Conservation (phyloP, 148 eudicot genomes). For the Cornus controversa region DNA sequence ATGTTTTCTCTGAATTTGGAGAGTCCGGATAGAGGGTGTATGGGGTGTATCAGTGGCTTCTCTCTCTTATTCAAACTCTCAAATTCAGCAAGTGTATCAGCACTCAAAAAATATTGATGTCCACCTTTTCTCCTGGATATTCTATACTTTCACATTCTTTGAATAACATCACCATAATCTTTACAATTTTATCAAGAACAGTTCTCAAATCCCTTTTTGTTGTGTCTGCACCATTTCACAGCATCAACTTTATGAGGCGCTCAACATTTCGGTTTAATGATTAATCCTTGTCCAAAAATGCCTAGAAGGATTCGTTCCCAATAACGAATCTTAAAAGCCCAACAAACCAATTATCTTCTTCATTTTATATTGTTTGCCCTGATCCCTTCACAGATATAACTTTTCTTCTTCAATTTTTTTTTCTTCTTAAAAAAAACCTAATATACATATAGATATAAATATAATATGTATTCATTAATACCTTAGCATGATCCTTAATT, state of each 20-base stretch:
- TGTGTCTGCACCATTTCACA: not conserved
- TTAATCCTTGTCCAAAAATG: not conserved
- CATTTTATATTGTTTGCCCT: too few species aligned
- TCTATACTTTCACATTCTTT: not conserved
- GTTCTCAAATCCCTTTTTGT: not conserved
- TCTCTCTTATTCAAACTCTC: too few species aligned
- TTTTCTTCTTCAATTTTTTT: too few species aligned
- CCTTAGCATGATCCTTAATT: not conserved
- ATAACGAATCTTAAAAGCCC: not conserved
- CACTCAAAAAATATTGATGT: not conserved
- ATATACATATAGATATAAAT: not conserved
- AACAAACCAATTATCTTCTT: not conserved
- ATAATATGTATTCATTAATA: not conserved
- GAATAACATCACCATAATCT: not conserved
- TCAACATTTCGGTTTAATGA: not conserved
- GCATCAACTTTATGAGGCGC: not conserved
- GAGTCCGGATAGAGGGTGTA: too few species aligned
- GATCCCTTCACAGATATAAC: not conserved
- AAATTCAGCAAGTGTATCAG: too few species aligned
- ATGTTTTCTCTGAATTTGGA: too few species aligned
- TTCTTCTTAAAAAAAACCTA: too few species aligned
- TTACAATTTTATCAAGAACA: not conserved
- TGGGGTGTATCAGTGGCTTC: too few species aligned
- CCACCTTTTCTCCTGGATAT: not conserved
- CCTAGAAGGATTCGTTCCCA: not conserved